A percentile compares a stretch with the other conserved stretches of the same genome.
These are phyloP conservation scores for Geoglossum cookeanum DNA, from an alignment of 2,329 filamentous ascomycete genomes.

Conservation along the genomic window DNA sequence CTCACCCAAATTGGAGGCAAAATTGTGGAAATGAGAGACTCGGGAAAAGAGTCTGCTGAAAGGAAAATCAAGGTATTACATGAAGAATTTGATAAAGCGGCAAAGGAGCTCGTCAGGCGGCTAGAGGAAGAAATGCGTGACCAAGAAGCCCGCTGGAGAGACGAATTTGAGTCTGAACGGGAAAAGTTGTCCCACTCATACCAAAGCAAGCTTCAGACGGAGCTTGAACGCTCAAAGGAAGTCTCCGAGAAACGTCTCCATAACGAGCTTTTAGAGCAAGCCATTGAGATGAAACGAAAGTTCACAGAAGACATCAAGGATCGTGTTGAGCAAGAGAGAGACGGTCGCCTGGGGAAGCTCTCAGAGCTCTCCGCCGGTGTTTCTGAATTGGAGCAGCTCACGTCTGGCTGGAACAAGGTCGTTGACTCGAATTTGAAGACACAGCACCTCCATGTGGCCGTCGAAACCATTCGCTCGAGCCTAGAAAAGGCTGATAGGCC, in stretches of 20 bases:
- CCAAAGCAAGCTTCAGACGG: constrained; percentile 57
- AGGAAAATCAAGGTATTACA: constrained; percentile 52
- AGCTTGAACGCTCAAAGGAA: constrained; percentile 61
- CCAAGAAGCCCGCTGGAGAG: constrained; percentile 67
- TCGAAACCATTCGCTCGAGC: constrained; percentile 76
- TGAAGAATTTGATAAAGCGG: constrained; percentile 68
- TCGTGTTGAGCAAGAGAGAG: constrained; percentile 74
- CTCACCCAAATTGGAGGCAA: constrained; percentile 59
- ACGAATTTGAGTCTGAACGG: constrained; percentile 78
- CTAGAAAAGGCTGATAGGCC: constrained; percentile 58
- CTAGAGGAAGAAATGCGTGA: constrained; percentile 65
- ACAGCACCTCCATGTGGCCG: constrained; percentile 87
- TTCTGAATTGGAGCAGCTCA: constrained; percentile 68
- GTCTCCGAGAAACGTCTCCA: constrained; percentile 65
- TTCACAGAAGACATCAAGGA: constrained; percentile 62
- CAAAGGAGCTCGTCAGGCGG: constrained; percentile 71
- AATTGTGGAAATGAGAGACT: constrained; percentile 53
- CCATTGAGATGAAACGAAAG: constrained; percentile 67
- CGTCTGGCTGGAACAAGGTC: constrained; percentile 74
- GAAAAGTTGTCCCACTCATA: constrained; percentile 60
- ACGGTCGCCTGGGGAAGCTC: constrained; percentile 71
- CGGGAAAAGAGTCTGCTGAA: constrained; percentile 51
- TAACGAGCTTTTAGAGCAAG: constrained; percentile 80
- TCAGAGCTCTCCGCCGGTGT: constrained; percentile 61
- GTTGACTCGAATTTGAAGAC: constrained; percentile 82